A percentile compares a stretch with the other conserved stretches of the same genome.
These are phyloP conservation scores for Aspergillus baeticus DNA, from an alignment of 495 filamentous ascomycete species.

Conservation along the genomic window DNA sequence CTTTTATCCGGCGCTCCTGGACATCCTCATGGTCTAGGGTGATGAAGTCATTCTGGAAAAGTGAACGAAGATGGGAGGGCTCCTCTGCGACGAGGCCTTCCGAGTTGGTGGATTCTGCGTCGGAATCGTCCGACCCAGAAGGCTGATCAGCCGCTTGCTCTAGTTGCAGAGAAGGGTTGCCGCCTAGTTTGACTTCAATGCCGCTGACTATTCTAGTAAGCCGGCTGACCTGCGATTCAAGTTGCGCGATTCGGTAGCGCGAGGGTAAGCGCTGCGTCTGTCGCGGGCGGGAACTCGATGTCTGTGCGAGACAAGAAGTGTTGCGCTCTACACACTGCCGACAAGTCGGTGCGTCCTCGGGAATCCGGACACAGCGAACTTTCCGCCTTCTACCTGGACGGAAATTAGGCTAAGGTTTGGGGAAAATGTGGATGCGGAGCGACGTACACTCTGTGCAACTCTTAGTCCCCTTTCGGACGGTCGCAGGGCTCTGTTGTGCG, in stretches of 20 bases:
- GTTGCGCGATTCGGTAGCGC: conserved; percentile 23
- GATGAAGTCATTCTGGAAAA: conserved; percentile 33
- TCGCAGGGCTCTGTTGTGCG: background rate
- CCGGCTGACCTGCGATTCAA: conserved; percentile 23
- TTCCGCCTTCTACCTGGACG: conserved; percentile 27
- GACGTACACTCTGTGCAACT: conserved; percentile 41
- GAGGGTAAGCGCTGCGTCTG: conserved; percentile 20
- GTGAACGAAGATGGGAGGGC: conserved; percentile 24
- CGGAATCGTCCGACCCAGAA: background rate
- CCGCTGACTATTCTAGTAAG: conserved; percentile 20
- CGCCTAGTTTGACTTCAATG: conserved; percentile 21
- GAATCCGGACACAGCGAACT: conserved; percentile 25
- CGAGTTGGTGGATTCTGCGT: conserved; percentile 14
- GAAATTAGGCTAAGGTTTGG: background rate
- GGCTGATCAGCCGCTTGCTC: background rate
- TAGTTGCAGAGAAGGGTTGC: background rate
- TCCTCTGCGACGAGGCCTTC: conserved; percentile 19
- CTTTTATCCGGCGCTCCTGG: conserved; percentile 9
- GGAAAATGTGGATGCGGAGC: no score
- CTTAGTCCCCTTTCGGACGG: conserved; percentile 35
- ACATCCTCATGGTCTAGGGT: conserved; percentile 15
- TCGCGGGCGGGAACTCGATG: conserved; percentile 13
- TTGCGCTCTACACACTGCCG: conserved; percentile 25
- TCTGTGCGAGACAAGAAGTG: conserved; percentile 22
- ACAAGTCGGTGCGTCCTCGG: conserved; percentile 20